Conservation (phyloP, 441 rosid species). For the Bocquillonia castaneifolia region DNA sequence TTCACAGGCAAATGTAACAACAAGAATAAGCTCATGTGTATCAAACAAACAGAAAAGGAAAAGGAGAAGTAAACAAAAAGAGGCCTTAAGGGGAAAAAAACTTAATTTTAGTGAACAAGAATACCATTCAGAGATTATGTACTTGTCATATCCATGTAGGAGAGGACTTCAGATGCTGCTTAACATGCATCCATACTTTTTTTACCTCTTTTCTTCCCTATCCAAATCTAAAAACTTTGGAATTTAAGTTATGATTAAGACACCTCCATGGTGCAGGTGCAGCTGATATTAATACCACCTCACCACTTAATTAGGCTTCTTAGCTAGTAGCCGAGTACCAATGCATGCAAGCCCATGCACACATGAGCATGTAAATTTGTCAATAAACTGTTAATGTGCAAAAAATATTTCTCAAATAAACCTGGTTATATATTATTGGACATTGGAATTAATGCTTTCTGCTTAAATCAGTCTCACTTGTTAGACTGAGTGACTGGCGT, state of each 20-base stretch:
- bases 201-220: neutral
- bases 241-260: neutral
- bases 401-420: neutral
- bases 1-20: conserved; percentile 24
- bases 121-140: neutral
- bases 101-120: neutral
- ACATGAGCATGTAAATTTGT: neutral
- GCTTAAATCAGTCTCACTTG: neutral
- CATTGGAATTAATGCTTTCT: neutral
- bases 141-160: neutral
- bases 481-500: no score
- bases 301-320: neutral
- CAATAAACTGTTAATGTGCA: no score
- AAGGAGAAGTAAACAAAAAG: neutral
- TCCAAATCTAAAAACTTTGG: neutral
- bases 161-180: neutral
- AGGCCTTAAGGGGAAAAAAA: neutral
- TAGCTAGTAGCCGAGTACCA: neutral
- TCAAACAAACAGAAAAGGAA: neutral
- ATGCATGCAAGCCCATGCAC: neutral
- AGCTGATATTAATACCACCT: neutral
- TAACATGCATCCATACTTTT: neutral
- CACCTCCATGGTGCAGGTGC: neutral
- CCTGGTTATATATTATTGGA: neutral
- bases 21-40: conserved; percentile 12